Conservation (phyloP, 2,329 filamentous ascomycete species). For the Diaporthe sp. region DNA sequence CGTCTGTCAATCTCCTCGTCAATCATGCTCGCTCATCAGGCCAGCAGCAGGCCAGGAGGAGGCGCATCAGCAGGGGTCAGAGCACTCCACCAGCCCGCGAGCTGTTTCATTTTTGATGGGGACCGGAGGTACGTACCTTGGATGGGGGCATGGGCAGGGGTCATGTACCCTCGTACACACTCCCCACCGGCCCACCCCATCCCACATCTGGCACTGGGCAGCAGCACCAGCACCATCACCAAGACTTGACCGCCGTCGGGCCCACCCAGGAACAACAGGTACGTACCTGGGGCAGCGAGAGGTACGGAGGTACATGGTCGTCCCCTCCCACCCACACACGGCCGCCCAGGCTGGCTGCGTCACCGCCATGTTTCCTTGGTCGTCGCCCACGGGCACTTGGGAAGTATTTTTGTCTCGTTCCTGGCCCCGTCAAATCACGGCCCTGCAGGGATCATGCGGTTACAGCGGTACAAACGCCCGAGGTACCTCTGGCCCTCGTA, state of each 20-base stretch:
- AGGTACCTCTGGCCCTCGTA: constrained; percentile 37
- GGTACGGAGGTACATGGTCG: constrained; percentile 22
- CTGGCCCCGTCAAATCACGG: constrained; percentile 38
- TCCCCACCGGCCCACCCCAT: constrained; percentile 15
- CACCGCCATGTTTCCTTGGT: constrained; percentile 38
- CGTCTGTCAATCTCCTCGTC: constrained; percentile 27
- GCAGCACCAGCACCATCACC: constrained; percentile 7
- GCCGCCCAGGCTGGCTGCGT: constrained; percentile 36
- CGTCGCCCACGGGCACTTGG: constrained; percentile 11
- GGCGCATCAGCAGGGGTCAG: constrained; percentile 29
- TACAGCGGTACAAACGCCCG: constrained; percentile 37
- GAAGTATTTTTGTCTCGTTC: constrained; percentile 38
- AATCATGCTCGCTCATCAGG: constrained; percentile 35
- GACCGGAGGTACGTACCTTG: not conserved
- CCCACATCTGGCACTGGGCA: constrained; percentile 27
- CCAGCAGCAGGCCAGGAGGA: constrained; percentile 28
- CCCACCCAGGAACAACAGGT: constrained; percentile 26
- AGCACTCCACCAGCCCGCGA: constrained; percentile 21
- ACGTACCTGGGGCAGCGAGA: constrained; percentile 30
- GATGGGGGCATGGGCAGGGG: not conserved
- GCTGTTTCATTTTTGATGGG: constrained; percentile 38
- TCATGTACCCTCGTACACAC: constrained; percentile 5
- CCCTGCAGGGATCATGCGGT: constrained; percentile 38
- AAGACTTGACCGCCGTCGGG: constrained; percentile 21
- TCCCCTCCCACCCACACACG: constrained; percentile 17